phyloP scores from a whole-genome alignment of 1,284 basidiomycete genomes.

The Ceratobasidium sp. region DNA sequence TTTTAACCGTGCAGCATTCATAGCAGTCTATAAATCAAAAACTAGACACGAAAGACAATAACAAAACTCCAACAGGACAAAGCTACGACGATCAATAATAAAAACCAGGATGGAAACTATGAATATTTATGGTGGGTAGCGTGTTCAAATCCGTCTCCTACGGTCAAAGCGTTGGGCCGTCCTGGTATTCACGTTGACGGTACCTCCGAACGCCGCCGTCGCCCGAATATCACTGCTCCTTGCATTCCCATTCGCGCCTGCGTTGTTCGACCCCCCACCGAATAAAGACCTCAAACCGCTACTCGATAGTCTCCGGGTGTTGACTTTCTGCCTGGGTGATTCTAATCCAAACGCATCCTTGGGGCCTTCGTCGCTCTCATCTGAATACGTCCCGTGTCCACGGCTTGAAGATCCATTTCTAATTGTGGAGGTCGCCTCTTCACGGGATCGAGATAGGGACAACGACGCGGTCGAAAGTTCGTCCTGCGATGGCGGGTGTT shows the following conservation, averaged over 20 bases:
- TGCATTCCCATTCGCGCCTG: neutral
- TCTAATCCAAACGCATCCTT: conserved; percentile 29
- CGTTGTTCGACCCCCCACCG: conserved; percentile 1
- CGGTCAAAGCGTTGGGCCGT: conserved; percentile 18
- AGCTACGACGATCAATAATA: neutral
- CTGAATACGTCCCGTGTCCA: conserved; percentile 10
- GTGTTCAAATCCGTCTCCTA: conserved; percentile 29
- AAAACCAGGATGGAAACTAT: no score
- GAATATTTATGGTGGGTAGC: no score
- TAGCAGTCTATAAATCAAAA: neutral
- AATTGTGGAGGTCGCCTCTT: neutral
- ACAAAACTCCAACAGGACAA: neutral
- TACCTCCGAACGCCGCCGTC: conserved; percentile 33
- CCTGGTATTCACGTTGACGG: conserved; percentile 31
- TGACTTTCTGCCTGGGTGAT: conserved; percentile 19
- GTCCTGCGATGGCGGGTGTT: conserved; percentile 1
- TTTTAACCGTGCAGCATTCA: neutral
- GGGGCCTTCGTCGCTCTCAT: conserved; percentile 20
- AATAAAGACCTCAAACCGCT: conserved; percentile 24
- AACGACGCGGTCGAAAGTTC: conserved; percentile 8
- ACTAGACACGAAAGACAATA: neutral
- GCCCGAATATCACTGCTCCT: conserved; percentile 4
- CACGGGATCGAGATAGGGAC: neutral
- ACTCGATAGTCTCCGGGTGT: neutral
- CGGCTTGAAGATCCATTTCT: neutral